Conservation (phyloP, 306 rosid species). For the Gleditsia sinensis region DNA sequence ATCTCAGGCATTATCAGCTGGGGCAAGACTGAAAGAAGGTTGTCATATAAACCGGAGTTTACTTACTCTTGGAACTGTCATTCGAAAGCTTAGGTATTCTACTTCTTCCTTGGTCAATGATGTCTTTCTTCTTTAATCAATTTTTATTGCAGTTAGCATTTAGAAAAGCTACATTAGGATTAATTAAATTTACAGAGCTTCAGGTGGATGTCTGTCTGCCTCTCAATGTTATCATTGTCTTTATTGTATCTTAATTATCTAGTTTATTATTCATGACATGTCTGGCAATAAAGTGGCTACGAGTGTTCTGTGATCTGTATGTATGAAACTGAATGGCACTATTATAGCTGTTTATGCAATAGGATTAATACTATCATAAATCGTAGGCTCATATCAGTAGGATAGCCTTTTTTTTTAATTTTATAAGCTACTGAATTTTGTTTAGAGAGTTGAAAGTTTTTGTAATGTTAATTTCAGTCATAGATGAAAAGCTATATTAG, state of each 20-base stretch:
- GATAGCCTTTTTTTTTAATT: background rate
- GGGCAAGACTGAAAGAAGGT: constrained; percentile 86
- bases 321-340: background rate
- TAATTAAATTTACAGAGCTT: background rate
- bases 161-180: background rate
- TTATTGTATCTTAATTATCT: constrained; percentile 3
- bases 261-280: constrained; percentile 9
- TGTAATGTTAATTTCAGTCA: background rate
- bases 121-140: constrained; percentile 2
- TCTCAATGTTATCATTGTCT: constrained; percentile 7
- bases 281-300: constrained; percentile 3
- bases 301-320: background rate
- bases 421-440: background rate
- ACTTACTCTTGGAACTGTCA: constrained; percentile 82
- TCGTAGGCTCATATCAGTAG: background rate
- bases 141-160: background rate
- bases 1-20: constrained; percentile 85
- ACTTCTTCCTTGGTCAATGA: constrained; percentile 32
- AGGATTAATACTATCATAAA: background rate
- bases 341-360: background rate
- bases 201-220: background rate
- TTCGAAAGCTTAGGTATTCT: constrained; percentile 83
- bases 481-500: background rate
- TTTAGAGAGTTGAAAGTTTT: constrained; percentile 4
- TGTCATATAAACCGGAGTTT: constrained; percentile 94